A percentile compares a stretch with the other conserved stretches of the same genome.
phyloP scores from a whole-genome alignment of 768 basidiomycete species.

The Serendipita sp. region DNA sequence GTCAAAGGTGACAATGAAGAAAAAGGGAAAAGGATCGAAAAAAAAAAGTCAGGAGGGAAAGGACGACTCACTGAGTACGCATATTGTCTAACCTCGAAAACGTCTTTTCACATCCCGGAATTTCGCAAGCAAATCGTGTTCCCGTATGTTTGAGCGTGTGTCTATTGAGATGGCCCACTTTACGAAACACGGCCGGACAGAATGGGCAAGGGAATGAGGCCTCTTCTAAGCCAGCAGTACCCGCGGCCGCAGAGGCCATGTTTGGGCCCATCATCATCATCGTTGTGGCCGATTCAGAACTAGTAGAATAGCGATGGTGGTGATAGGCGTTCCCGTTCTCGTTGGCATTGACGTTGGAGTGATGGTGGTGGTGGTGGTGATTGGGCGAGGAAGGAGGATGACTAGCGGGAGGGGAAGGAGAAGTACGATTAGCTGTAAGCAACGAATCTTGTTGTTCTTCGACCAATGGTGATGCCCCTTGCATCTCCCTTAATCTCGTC shows the following conservation, averaged over 20 bases:
- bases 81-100: conserved; percentile 5
- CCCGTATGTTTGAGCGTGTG: neutral
- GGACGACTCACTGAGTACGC: conserved; percentile 3
- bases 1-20: no score
- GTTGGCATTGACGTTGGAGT: no score
- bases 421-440: neutral
- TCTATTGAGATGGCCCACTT: conserved; percentile 2
- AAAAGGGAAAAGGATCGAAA: no score
- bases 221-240: neutral
- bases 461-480: neutral
- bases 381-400: neutral
- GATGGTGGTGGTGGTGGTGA: neutral
- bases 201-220: neutral
- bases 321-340: no score
- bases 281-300: no score
- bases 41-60: neutral
- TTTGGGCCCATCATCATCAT: no score
- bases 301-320: no score
- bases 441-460: neutral
- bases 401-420: neutral
- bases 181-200: neutral
- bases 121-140: neutral
- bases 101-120: neutral
- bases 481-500: neutral
- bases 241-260: neutral